Conservation (phyloP, 2,329 filamentous ascomycete species). For the Aschersonia sp. region DNA sequence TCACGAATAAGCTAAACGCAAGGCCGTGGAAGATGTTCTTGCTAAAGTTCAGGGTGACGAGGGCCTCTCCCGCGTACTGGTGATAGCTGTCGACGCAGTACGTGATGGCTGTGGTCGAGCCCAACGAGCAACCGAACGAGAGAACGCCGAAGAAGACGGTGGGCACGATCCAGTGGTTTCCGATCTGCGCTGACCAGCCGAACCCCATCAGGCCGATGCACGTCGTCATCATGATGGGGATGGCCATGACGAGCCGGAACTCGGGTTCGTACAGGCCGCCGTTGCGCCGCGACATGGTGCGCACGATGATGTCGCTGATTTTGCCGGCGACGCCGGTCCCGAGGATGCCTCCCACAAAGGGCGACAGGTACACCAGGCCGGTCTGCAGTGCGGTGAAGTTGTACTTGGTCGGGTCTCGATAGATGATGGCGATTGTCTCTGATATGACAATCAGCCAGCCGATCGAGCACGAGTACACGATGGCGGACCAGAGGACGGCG, state of each 20-base stretch:
- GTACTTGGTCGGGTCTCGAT: conserved; percentile 54
- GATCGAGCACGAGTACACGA: conserved; percentile 75
- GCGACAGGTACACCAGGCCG: conserved; percentile 78
- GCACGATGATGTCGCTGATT: conserved; percentile 73
- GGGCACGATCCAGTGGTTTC: conserved; percentile 77
- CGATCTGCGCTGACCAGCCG: conserved; percentile 73
- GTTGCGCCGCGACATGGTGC: conserved; percentile 68
- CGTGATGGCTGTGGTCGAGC: conserved; percentile 82
- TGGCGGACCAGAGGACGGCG: conserved; percentile 73
- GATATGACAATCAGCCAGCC: conserved; percentile 95
- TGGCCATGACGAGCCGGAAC: conserved; percentile 78
- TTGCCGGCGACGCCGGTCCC: conserved; percentile 88
- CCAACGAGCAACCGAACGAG: conserved; percentile 82
- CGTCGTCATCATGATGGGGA: conserved; percentile 65
- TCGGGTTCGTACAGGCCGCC: conserved; percentile 94
- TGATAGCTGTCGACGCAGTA: conserved; percentile 90
- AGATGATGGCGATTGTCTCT: conserved; percentile 73
- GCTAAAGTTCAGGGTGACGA: conserved; percentile 87
- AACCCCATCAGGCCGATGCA: conserved; percentile 85
- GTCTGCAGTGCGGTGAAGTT: conserved; percentile 70
- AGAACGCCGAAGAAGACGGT: conserved; percentile 87
- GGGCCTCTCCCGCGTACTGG: conserved; percentile 83
- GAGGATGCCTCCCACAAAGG: conserved; percentile 76
- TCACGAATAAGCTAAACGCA: conserved; percentile 79
- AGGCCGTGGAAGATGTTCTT: conserved; percentile 92